These are phyloP conservation scores for Acer campestre DNA, from an alignment of 345 rosid species.

Conservation along the genomic window DNA sequence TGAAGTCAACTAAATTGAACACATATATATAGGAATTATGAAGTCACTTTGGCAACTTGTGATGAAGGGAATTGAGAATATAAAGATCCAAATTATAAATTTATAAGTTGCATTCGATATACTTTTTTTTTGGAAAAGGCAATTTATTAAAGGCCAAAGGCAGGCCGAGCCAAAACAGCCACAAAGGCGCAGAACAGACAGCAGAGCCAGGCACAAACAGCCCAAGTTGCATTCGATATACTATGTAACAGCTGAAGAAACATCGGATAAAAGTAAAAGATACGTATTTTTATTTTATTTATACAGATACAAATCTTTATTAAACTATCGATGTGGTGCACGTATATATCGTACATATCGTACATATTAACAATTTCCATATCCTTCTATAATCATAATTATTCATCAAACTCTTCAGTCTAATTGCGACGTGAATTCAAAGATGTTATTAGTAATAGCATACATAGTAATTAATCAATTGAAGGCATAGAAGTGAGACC, in stretches of 20 bases:
- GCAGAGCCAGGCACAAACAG: too few species aligned
- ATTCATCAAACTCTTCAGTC: too few species aligned
- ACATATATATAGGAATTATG: background rate
- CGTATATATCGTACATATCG: too few species aligned
- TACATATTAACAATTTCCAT: too few species aligned
- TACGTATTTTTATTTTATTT: too few species aligned
- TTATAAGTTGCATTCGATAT: background rate
- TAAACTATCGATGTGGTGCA: background rate
- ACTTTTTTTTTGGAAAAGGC: too few species aligned
- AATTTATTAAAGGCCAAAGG: too few species aligned
- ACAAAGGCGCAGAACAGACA: too few species aligned
- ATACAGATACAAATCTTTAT: background rate
- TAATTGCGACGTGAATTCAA: too few species aligned
- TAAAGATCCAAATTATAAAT: background rate
- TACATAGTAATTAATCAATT: background rate
- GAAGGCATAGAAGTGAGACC: conserved; percentile 5
- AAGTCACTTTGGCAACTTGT: background rate
- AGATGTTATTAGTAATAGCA: background rate
- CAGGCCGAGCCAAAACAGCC: too few species aligned
- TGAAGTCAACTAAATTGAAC: background rate
- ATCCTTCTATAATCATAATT: too few species aligned
- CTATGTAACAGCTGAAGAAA: background rate
- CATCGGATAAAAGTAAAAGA: too few species aligned
- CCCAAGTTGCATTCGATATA: background rate
- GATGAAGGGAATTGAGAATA: background rate